Evolutionary conservation across 2,329 filamentous ascomycete species (phyloP).

Genomic region (Cordyceps tenuipes): DNA sequence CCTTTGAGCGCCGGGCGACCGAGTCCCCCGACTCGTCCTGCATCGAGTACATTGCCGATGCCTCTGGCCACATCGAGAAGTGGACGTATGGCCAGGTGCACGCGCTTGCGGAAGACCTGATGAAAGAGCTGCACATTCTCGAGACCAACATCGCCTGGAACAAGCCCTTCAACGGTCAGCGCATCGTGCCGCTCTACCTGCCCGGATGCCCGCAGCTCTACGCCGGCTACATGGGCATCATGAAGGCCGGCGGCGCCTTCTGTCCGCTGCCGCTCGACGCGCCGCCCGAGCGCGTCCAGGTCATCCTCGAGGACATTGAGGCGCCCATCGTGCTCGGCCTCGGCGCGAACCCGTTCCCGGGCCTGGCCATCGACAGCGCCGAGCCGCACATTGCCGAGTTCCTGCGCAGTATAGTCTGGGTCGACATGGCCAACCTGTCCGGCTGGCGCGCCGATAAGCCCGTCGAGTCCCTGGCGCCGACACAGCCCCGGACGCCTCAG

Average conservation of each 20-base stretch:
- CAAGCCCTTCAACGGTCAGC: slow-evolving; percentile 15
- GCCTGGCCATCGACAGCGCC: slow-evolving; percentile 11
- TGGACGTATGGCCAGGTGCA: slow-evolving; percentile 8
- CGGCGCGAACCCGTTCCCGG: slow-evolving; percentile 19
- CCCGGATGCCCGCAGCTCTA: slow-evolving; percentile 11
- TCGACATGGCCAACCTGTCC: slow-evolving; percentile 9
- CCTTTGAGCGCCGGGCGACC: slow-evolving; percentile 8
- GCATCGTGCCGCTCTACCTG: slow-evolving; percentile 31
- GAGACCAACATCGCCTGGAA: slow-evolving; percentile 37
- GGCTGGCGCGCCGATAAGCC: slow-evolving; percentile 6
- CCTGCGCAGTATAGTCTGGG: slow-evolving; percentile 8
- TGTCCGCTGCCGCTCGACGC: slow-evolving; percentile 11
- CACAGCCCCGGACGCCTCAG: slow-evolving; percentile 15
- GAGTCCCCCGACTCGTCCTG: slow-evolving; percentile 6
- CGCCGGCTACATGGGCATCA: slow-evolving; percentile 14
- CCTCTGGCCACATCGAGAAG: slow-evolving; percentile 3
- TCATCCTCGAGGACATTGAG: slow-evolving; percentile 7
- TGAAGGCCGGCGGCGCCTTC: slow-evolving; percentile 9
- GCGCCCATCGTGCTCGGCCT: slow-evolving; percentile 13
- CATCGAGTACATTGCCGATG: slow-evolving; percentile 10
- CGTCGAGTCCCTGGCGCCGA: background rate
- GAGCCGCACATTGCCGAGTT: slow-evolving; percentile 16
- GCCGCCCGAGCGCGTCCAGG: slow-evolving; percentile 9
- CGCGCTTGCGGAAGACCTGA: background rate
- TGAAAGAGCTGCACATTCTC: slow-evolving; percentile 6